These are phyloP conservation scores for Davidsoniella neocaledoniae DNA, from an alignment of 2,329 filamentous ascomycete species.

Conservation along the genomic window DNA sequence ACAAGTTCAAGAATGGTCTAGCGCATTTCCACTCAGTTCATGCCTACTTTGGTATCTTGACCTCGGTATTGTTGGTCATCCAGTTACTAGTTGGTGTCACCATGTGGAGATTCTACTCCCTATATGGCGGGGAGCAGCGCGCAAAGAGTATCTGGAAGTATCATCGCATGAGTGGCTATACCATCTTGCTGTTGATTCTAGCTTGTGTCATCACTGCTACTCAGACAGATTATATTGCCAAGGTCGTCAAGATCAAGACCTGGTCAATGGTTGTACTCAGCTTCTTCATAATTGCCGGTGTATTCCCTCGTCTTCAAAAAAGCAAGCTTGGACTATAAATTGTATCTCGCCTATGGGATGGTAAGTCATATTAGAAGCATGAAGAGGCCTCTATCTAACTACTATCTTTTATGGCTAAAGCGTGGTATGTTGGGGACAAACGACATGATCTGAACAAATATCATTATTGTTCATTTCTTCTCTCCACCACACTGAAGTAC, in stretches of 20 bases:
- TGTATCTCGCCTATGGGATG: too few species aligned
- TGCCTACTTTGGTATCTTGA: slow-evolving; percentile 64
- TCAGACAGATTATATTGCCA: slow-evolving; percentile 56
- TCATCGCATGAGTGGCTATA: slow-evolving; percentile 64
- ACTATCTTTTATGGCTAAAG: too few species aligned
- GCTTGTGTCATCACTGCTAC: slow-evolving; percentile 61
- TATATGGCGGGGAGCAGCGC: slow-evolving; percentile 64
- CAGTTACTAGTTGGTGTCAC: slow-evolving; percentile 70
- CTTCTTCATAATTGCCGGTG: slow-evolving; percentile 50
- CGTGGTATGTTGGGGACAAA: too few species aligned
- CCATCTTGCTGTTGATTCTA: slow-evolving; percentile 51
- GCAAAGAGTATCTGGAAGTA: slow-evolving; percentile 84
- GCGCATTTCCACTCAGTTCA: slow-evolving; percentile 68
- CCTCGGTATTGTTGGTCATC: slow-evolving; percentile 49
- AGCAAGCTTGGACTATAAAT: slow-evolving; percentile 50
- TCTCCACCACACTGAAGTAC: too few species aligned
- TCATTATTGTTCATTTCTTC: too few species aligned
- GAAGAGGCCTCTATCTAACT: too few species aligned
- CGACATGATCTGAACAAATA: too few species aligned
- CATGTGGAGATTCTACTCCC: slow-evolving; percentile 55
- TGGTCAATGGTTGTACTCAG: slow-evolving; percentile 58
- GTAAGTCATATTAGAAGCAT: too few species aligned
- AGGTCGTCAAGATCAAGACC: slow-evolving; percentile 51
- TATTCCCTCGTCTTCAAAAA: slow-evolving; percentile 65
- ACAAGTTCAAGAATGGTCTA: slow-evolving; percentile 55